A percentile compares a stretch with the other conserved stretches of the same genome.
phyloP scores from a whole-genome alignment of 306 rosid genomes.

The Styphnolobium japonicum region DNA sequence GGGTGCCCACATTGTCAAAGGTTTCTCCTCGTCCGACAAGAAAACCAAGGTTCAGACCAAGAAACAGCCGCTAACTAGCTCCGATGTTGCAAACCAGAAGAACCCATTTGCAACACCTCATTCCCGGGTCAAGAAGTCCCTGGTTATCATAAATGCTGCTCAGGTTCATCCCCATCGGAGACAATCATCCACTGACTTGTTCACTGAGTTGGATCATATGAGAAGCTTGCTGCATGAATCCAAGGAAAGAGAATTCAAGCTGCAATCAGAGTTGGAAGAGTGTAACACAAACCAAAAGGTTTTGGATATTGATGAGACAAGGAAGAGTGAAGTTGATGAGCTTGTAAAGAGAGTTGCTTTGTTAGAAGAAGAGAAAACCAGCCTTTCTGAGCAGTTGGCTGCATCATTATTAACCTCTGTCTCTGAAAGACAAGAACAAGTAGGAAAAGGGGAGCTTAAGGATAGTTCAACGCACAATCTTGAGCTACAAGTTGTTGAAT shows the following conservation, averaged over 20 bases:
- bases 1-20: constrained; percentile 94
- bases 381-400: constrained; percentile 54
- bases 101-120: constrained; percentile 53
- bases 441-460: constrained; percentile 31
- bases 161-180: constrained; percentile 88
- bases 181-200: constrained; percentile 89
- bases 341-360: constrained; percentile 45
- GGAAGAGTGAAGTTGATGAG: constrained; percentile 51
- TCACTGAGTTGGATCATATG: constrained; percentile 84
- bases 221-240: constrained; percentile 77
- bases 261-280: constrained; percentile 74
- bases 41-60: constrained; percentile 47
- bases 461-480: constrained; percentile 34
- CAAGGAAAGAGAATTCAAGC: constrained; percentile 73
- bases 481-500: constrained; percentile 84
- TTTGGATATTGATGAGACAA: constrained; percentile 42
- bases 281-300: constrained; percentile 44
- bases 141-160: constrained; percentile 51
- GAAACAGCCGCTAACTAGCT: constrained; percentile 50
- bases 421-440: constrained; percentile 44
- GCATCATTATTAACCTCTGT: constrained; percentile 31
- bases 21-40: constrained; percentile 76
- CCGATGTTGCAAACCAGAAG: constrained; percentile 48
- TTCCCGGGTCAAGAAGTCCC: constrained; percentile 72
- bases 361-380: constrained; percentile 64